Conservation (phyloP, 2,329 filamentous ascomycete species). For the Curvularia spicifera region DNA sequence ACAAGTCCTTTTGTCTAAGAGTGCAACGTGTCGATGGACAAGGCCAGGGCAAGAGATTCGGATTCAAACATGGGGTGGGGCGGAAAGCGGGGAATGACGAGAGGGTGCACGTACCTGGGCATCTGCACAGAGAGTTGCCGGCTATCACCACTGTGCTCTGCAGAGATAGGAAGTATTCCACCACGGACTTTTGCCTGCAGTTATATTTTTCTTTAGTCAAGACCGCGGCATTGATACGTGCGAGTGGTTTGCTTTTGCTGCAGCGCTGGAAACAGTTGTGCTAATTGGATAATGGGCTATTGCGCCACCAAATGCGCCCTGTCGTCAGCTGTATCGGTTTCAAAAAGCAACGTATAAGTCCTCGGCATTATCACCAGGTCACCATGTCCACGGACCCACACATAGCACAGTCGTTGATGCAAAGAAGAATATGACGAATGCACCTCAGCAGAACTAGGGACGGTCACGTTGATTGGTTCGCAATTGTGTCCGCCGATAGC, state of each 20-base stretch:
- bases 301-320: background rate
- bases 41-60: slow-evolving; percentile 6
- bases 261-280: background rate
- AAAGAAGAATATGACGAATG: background rate
- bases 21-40: background rate
- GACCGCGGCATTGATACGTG: background rate
- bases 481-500: background rate
- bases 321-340: slow-evolving; percentile 1
- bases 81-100: slow-evolving; percentile 15
- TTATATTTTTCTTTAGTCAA: background rate
- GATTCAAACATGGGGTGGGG: slow-evolving; percentile 5
- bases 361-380: background rate
- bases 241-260: background rate
- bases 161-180: background rate
- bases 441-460: background rate
- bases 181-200: background rate
- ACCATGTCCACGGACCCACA: background rate
- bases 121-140: background rate
- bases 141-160: background rate
- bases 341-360: slow-evolving; percentile 5
- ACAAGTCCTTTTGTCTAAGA: background rate
- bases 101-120: slow-evolving; percentile 9
- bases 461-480: background rate
- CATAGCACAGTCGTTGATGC: background rate
- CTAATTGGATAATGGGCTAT: background rate